Percentiles rank a stretch among this genome's conserved stretches.
Evolutionary conservation across 1,284 basidiomycete species (phyloP).

Genomic region (Apiotrichum siamense): DNA sequence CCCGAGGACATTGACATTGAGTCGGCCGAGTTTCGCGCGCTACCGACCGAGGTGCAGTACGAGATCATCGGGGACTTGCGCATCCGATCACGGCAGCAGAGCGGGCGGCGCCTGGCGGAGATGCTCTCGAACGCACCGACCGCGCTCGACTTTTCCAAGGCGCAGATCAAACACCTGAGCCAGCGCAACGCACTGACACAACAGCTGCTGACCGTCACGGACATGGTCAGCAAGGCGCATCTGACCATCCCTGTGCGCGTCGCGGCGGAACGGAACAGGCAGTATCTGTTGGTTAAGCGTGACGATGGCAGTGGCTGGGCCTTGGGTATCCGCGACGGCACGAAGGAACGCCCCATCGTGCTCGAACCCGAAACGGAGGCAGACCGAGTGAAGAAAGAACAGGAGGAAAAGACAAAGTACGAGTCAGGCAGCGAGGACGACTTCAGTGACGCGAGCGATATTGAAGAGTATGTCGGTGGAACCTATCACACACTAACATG

Average conservation of each 20-base stretch:
- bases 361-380: constrained; percentile 49
- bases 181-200: constrained; percentile 90
- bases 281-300: constrained; percentile 91
- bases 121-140: constrained; percentile 80
- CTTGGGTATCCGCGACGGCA: constrained; percentile 76
- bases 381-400: constrained; percentile 12
- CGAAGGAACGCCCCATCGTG: constrained; percentile 74
- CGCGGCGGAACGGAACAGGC: constrained; percentile 85
- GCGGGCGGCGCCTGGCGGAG: constrained; percentile 79
- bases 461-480: constrained; percentile 4
- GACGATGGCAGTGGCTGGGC: constrained; percentile 84
- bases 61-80: constrained; percentile 96
- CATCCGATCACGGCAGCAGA: constrained; percentile 87
- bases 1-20: constrained; percentile 87
- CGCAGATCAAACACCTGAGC: constrained; percentile 84
- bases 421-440: constrained; percentile 37
- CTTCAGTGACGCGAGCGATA: constrained; percentile 7
- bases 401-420: constrained; percentile 16
- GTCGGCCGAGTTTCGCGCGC: constrained; percentile 80
- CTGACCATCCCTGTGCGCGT: constrained; percentile 86
- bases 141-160: constrained; percentile 88
- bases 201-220: constrained; percentile 87
- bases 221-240: constrained; percentile 78
- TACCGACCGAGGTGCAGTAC: constrained; percentile 94
- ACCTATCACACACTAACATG: background rate